Base-by-base conservation (phyloP, 2,329 filamentous ascomycete species). In the Pleurostoma richardsiae region DNA sequence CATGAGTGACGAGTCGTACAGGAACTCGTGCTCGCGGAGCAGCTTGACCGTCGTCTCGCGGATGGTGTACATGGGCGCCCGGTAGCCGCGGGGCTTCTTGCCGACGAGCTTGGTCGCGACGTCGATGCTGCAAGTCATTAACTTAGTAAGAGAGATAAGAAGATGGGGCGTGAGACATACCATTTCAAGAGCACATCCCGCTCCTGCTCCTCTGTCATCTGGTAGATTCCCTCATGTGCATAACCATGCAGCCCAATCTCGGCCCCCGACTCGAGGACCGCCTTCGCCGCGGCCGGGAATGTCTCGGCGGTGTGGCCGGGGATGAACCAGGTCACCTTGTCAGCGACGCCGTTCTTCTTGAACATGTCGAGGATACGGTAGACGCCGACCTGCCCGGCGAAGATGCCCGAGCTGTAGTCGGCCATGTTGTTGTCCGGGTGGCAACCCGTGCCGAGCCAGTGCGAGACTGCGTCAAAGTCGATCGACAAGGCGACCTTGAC, bases 381-480 rank as follows among this genome's bases (percentile, higher is more conserved):
- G 1, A 75, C 74, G 19, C 76, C 76, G 39, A 77, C 70, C n/a
- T 68, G 65, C 5, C 67, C 76, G 43, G 65, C 66, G 60, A 76
- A 76, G 56, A 76, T 70, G 41, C 76, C 76, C 4, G 69, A 62
- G 42, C 62, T 69, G 58, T 73, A 75, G 58, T 77, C 73, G 28
- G 71, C 65, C 40, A 73, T 67, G 48, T 68, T 74, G 56, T 76
- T 76, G 52, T 72, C 68, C 1, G 69, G 66, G 47, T 74, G 65
- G 30, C 62, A 57, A n/a, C 73, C 72, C 4, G 75, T 77, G n/a
- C 76, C 76, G 3, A 78, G 64, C 70, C 70, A 79, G 44, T 71
- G 71, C 2, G 72, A 74, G 4, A 79, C 65, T 11, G 76, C 76
- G 49, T 80, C 76, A 52, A 80, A 79, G 56, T 80, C 76, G 30